Evolutionary conservation across 1,284 basidiomycete genomes (phyloP).

Genomic region (Papiliotrema terrestris): DNA sequence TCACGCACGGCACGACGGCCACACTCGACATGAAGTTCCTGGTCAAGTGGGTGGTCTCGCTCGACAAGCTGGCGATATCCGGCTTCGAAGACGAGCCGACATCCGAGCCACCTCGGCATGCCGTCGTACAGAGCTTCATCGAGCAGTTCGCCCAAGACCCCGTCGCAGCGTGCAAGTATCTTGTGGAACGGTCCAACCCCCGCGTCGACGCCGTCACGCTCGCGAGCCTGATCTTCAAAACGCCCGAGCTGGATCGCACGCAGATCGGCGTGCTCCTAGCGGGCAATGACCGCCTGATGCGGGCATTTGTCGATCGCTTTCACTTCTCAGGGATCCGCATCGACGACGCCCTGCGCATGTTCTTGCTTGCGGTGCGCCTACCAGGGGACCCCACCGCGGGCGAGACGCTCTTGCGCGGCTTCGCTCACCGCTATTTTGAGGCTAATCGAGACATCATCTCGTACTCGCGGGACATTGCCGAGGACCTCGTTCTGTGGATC

Average conservation of each 20-base stretch:
- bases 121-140: constrained; percentile 65
- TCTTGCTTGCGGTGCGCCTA: constrained; percentile 75
- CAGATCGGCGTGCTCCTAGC: constrained; percentile 79
- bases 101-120: constrained; percentile 52
- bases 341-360: constrained; percentile 82
- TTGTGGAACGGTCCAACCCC: constrained; percentile 56
- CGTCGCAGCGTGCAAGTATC: constrained; percentile 63
- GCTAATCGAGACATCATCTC: constrained; percentile 75
- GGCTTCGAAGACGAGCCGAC: constrained; percentile 33
- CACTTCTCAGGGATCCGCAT: constrained; percentile 76
- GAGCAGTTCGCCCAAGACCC: constrained; percentile 69
- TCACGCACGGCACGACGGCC: constrained; percentile 57
- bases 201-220: constrained; percentile 63
- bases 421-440: constrained; percentile 83
- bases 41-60: constrained; percentile 79
- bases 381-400: constrained; percentile 63
- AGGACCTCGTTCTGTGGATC: constrained; percentile 75
- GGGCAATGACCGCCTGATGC: constrained; percentile 68
- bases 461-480: constrained; percentile 72
- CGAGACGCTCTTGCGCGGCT: constrained; percentile 62
- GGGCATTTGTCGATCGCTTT: constrained; percentile 81
- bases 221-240: constrained; percentile 79
- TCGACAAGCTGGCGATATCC: constrained; percentile 55
- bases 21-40: constrained; percentile 77
- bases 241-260: constrained; percentile 76